phyloP scores from a whole-genome alignment of 208 protist genomes.

The Blechomonas ayalai region DNA sequence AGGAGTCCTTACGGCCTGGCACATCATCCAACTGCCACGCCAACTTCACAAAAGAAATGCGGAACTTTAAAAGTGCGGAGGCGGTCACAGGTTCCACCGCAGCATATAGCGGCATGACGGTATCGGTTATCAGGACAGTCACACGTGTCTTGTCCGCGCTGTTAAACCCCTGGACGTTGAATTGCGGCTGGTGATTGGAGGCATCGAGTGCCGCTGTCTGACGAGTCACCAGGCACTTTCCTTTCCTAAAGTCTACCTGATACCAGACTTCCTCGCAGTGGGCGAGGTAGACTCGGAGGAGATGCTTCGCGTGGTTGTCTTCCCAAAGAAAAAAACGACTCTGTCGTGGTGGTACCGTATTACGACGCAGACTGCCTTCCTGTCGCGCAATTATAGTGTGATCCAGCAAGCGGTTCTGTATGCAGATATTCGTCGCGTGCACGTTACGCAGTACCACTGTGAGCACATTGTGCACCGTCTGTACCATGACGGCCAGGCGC shows the following conservation, averaged over 20 bases:
- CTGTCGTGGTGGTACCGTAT: slow-evolving; percentile 46
- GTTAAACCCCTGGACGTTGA: slow-evolving; percentile 53
- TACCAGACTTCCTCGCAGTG: slow-evolving; percentile 66
- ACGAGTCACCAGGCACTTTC: slow-evolving; percentile 47
- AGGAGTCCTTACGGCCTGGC: not conserved
- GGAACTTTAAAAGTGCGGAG: slow-evolving; percentile 19
- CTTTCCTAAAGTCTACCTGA: slow-evolving; percentile 68
- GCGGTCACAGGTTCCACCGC: slow-evolving; percentile 37
- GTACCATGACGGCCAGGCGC: slow-evolving; percentile 51
- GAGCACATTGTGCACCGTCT: slow-evolving; percentile 46
- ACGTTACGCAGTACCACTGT: slow-evolving; percentile 45
- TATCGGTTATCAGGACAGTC: slow-evolving; percentile 49
- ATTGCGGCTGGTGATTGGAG: slow-evolving; percentile 11
- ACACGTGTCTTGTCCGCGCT: slow-evolving; percentile 50
- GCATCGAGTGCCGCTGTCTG: slow-evolving; percentile 11
- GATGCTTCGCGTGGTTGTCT: slow-evolving; percentile 39
- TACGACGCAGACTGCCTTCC: slow-evolving; percentile 47
- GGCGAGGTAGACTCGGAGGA: slow-evolving; percentile 48
- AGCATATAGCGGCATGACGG: slow-evolving; percentile 30
- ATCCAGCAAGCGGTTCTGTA: slow-evolving; percentile 58
- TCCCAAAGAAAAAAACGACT: slow-evolving; percentile 82
- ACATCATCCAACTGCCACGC: slow-evolving; percentile 25
- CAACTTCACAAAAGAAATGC: slow-evolving; percentile 34
- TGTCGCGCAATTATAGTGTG: slow-evolving; percentile 55
- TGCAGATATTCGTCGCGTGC: slow-evolving; percentile 49